Evolutionary conservation across 2,329 filamentous ascomycete genomes (phyloP).

Genomic region (Plectosphaerella sp.): DNA sequence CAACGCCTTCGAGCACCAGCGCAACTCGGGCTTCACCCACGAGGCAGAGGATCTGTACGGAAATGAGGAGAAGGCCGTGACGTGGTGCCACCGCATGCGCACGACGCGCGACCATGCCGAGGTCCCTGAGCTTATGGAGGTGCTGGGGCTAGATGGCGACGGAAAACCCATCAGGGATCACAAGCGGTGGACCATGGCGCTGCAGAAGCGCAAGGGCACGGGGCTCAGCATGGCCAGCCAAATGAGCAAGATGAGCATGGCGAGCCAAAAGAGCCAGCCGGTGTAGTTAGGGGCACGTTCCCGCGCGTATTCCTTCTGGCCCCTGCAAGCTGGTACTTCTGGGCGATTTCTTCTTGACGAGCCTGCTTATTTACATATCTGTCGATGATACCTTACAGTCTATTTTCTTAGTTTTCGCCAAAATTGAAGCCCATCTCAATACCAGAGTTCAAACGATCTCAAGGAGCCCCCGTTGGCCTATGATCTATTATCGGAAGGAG

Average conservation of each 20-base stretch:
- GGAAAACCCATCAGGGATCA: conserved; percentile 31
- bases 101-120: conserved; percentile 75
- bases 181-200: conserved; percentile 42
- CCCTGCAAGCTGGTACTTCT: background rate
- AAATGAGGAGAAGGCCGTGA: conserved; percentile 55
- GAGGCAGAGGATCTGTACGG: conserved; percentile 16
- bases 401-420: background rate
- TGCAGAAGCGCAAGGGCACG: conserved; percentile 47
- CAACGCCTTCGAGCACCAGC: conserved; percentile 6
- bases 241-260: conserved; percentile 38
- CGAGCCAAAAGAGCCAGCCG: background rate
- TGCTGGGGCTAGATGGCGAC: conserved; percentile 52
- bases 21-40: conserved; percentile 7
- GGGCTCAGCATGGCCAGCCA: conserved; percentile 45
- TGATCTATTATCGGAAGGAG: too few relatives aligned
- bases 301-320: background rate
- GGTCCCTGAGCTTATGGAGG: conserved; percentile 58
- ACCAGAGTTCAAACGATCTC: too few relatives aligned
- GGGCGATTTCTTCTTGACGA: background rate
- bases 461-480: too few relatives aligned
- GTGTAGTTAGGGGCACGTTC: background rate
- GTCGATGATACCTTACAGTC: background rate
- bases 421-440: background rate
- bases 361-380: background rate
- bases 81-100: conserved; percentile 80